Evolutionary conservation across 2,329 filamentous ascomycete species (phyloP), one percentile per base, ranked within the genome.

Genomic region (Colletotrichum coccodes): DNA sequence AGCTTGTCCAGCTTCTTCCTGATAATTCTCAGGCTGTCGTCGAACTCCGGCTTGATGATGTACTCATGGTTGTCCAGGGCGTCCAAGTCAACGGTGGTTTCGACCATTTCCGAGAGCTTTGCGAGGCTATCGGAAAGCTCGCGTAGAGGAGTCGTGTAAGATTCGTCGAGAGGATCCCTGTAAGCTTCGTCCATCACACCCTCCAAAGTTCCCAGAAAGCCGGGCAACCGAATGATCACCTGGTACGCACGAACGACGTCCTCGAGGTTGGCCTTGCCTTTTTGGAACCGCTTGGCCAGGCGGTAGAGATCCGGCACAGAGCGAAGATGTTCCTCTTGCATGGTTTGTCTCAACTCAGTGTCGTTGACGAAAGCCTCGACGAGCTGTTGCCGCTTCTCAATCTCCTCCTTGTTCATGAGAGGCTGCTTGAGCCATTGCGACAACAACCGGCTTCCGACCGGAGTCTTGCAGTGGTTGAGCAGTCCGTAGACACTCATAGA

Each of bases 401-500:
- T 98, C 65, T 97, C 95, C 3, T 87, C 85, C 71, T 94, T 90
- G 81, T 89, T 94, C 96, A 99, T 99, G 44, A 99, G 83, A 0
- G 96, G 96, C 79, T 99, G 96, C 81, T 99, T 99, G 60, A 99
- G 85, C 96, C 96, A 99, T 77, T 99, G 97, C 1, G 95, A 92
- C 34, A 99, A 84, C 66, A 99, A 80, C 54, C 97, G 88, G 75
- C 95, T 97, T 16, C 96, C 96, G 1, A 97, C 91, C 0, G 96
- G 94, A 1, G 96, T 99, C 80, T 97, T 98, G 90, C 96, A 99
- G 79, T 98, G 95, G 75, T 99, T 98, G 47, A 99, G 85, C 21
- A 99, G 84, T 0, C 96, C 96, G 74, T 93, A 99, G 60, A 99
- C 79, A 77, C 95, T 98, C 96, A 99, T 99, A 1, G 90, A 97